These are phyloP conservation scores for Nepenthes gracilis DNA, from an alignment of 148 eudicot genomes.

Conservation along the genomic window DNA sequence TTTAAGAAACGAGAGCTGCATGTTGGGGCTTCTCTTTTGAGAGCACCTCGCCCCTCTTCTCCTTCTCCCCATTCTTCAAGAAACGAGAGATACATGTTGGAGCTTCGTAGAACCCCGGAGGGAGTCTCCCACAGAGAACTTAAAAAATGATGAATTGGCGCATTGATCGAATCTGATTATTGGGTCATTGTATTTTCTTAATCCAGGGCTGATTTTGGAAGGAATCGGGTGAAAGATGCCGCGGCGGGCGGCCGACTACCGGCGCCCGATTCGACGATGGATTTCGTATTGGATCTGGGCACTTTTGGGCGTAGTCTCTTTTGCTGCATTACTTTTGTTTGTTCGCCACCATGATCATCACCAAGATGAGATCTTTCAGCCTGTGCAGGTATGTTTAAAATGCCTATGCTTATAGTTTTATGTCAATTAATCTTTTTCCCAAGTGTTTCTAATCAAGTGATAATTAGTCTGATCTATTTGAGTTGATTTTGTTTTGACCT, in stretches of 20 bases:
- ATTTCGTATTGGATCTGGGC: conserved; percentile 73
- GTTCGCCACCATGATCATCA: conserved; percentile 58
- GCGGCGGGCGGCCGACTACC: conserved; percentile 73
- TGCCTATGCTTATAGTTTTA: neutral
- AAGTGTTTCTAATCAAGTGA: neutral
- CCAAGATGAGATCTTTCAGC: conserved; percentile 34
- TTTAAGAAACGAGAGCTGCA: no score
- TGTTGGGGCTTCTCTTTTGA: no score
- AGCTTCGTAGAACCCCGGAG: no score
- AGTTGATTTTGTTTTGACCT: neutral
- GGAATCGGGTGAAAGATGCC: conserved; percentile 38
- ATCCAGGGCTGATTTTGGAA: conserved; percentile 5
- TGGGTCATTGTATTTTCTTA: conserved; percentile 5
- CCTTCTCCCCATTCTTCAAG: no score
- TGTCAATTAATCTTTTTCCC: neutral
- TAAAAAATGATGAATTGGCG: no score
- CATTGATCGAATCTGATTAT: conserved; percentile 13
- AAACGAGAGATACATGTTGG: no score
- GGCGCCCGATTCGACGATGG: conserved; percentile 77
- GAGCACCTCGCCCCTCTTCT: no score
- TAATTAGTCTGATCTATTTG: neutral
- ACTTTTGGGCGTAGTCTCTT: conserved; percentile 37
- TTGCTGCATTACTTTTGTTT: conserved; percentile 53
- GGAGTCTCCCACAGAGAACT: no score
- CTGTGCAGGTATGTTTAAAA: conserved; percentile 27